Conservation (phyloP, 2,329 filamentous ascomycete species). For the Monilinia fructicola region DNA sequence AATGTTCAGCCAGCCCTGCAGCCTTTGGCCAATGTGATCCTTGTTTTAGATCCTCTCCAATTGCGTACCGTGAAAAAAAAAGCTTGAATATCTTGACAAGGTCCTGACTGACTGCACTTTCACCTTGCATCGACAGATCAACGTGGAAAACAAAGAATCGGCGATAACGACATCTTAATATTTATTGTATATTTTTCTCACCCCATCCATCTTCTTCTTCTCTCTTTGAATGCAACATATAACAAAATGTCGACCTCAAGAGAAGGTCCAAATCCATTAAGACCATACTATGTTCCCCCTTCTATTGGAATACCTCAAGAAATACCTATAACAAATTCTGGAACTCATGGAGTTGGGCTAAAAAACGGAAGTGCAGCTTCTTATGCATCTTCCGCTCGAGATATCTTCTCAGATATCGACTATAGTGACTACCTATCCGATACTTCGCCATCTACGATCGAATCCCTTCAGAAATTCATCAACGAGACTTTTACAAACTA, state of each 20-base stretch:
- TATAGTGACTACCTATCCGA: slow-evolving; percentile 85
- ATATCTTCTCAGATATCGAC: slow-evolving; percentile 86
- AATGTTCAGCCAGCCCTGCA: neutral
- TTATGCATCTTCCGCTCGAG: slow-evolving; percentile 69
- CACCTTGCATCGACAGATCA: slow-evolving; percentile 10
- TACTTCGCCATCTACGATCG: slow-evolving; percentile 69
- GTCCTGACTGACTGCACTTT: too few species aligned
- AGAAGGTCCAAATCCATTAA: slow-evolving; percentile 57
- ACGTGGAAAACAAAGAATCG: slow-evolving; percentile 21
- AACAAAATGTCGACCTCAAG: slow-evolving; percentile 47
- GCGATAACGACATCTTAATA: neutral
- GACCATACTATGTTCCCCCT: slow-evolving; percentile 63
- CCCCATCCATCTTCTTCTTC: too few species aligned
- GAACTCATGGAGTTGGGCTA: slow-evolving; percentile 38
- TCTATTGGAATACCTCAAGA: slow-evolving; percentile 60
- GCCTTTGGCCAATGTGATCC: slow-evolving; percentile 7
- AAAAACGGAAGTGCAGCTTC: slow-evolving; percentile 46
- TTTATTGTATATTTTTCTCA: neutral
- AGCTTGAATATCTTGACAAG: slow-evolving; percentile 10
- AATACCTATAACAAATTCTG: slow-evolving; percentile 40
- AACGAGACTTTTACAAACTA: slow-evolving; percentile 93
- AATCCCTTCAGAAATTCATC: slow-evolving; percentile 72
- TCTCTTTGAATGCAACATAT: slow-evolving; percentile 21
- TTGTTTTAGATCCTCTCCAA: slow-evolving; percentile 12
- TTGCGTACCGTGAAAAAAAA: slow-evolving; percentile 5